phyloP scores from a whole-genome alignment of 805 yeast genomes.

The Dipodascus geniculatus region DNA sequence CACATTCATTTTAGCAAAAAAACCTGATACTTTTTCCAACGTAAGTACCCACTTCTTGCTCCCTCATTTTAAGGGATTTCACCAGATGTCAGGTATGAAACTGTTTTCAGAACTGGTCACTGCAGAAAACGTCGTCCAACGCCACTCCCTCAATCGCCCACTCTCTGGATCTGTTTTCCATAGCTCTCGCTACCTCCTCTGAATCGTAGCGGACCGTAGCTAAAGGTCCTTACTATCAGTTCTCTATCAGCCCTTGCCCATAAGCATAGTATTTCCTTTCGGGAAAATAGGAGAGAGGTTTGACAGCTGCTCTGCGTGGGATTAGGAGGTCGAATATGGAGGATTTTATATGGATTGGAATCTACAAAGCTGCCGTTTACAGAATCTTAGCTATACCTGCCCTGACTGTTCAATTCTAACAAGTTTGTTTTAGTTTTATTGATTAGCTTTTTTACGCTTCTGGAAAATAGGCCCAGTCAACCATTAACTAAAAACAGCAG shows the following conservation, averaged over 20 bases:
- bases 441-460: not conserved
- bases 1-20: too few relatives aligned
- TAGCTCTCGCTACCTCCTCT: not conserved
- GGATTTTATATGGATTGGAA: not conserved
- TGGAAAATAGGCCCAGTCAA: not conserved
- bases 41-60: not conserved
- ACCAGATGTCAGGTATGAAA: too few relatives aligned
- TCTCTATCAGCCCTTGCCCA: conserved; percentile 1
- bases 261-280: not conserved
- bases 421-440: not conserved
- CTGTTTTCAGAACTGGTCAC: not conserved
- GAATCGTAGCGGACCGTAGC: too few relatives aligned
- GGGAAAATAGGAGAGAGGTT: not conserved
- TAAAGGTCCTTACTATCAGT: too few relatives aligned
- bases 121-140: too few relatives aligned
- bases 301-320: not conserved
- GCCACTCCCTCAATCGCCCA: too few relatives aligned
- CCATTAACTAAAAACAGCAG: not conserved
- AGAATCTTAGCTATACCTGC: not conserved
- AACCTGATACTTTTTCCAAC: too few relatives aligned
- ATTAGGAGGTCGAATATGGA: not conserved
- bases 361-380: not conserved
- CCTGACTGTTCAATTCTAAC: not conserved
- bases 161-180: not conserved
- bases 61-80: not conserved